Evolutionary conservation across 768 basidiomycete genomes (phyloP).

Genomic region (Vararia minispora): DNA sequence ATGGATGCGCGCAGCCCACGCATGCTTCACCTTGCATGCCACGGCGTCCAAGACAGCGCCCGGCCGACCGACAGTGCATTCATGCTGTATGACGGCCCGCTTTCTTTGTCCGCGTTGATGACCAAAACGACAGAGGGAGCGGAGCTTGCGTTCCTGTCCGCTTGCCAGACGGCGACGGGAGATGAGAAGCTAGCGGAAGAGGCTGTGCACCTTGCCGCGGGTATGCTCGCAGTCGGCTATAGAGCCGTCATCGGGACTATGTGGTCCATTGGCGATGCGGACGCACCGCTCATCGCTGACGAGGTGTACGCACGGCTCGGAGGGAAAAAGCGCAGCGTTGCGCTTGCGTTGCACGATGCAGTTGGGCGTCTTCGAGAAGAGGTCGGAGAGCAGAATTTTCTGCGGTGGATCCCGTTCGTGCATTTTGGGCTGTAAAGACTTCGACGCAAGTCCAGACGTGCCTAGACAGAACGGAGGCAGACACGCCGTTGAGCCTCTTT

Average conservation of each 20-base stretch:
- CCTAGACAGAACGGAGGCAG: no score
- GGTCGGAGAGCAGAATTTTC: background rate
- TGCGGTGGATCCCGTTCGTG: background rate
- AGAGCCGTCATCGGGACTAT: constrained; percentile 2
- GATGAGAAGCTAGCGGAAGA: constrained; percentile 14
- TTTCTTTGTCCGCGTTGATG: no score
- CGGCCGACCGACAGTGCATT: no score
- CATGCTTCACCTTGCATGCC: no score
- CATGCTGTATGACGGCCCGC: no score
- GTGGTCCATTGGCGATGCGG: constrained; percentile 6
- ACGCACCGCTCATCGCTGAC: constrained; percentile 5
- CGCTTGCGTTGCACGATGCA: background rate
- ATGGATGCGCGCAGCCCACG: no score
- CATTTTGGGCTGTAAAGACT: background rate
- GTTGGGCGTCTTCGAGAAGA: background rate
- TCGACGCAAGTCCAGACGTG: no score
- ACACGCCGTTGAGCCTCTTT: no score
- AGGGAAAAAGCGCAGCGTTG: no score
- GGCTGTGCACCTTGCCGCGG: constrained; percentile 17
- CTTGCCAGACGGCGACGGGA: constrained; percentile 16
- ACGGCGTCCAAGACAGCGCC: no score
- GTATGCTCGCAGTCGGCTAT: constrained; percentile 15
- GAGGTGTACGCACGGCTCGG: constrained; percentile 2
- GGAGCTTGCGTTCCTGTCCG: constrained; percentile 17
- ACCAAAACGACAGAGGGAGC: background rate